Percentiles rank a stretch among this genome's conserved stretches.
Conservation (phyloP, 352 stramenopile genomes). For the Phytopythium cucurbitacearum region DNA sequence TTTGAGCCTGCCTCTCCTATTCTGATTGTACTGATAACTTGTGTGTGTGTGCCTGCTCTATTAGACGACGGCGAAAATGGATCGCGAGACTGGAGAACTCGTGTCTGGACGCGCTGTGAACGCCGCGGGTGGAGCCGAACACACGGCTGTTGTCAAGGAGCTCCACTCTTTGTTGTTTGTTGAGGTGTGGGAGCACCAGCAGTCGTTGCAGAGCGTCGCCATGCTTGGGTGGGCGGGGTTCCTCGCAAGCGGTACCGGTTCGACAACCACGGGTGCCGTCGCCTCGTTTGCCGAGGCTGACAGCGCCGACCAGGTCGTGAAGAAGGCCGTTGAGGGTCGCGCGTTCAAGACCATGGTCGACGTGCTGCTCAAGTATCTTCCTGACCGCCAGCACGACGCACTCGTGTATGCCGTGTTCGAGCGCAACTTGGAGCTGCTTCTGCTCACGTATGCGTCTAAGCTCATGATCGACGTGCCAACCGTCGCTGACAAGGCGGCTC, state of each 20-base stretch:
- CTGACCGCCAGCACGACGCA: slow-evolving; percentile 65
- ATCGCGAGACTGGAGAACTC: slow-evolving; percentile 56
- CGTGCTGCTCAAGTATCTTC: slow-evolving; percentile 71
- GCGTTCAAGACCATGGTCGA: slow-evolving; percentile 70
- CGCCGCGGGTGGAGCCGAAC: slow-evolving; percentile 24
- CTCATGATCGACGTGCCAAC: slow-evolving; percentile 81
- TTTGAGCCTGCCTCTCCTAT: too few species aligned
- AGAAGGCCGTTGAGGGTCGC: slow-evolving; percentile 59
- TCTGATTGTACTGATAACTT: background rate
- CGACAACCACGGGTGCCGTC: slow-evolving; percentile 3
- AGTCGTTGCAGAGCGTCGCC: slow-evolving; percentile 62
- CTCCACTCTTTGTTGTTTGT: slow-evolving; percentile 64
- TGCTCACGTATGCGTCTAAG: slow-evolving; percentile 67
- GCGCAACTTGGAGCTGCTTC: slow-evolving; percentile 60
- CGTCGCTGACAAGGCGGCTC: slow-evolving; percentile 54
- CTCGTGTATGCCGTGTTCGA: slow-evolving; percentile 72
- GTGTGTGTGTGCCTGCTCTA: background rate
- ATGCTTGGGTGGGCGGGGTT: slow-evolving; percentile 76
- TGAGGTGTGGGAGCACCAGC: slow-evolving; percentile 60
- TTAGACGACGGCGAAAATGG: slow-evolving; percentile 54
- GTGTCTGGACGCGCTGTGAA: slow-evolving; percentile 32
- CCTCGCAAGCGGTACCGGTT: slow-evolving; percentile 14
- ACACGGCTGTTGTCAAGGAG: slow-evolving; percentile 46
- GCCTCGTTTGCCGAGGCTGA: slow-evolving; percentile 54
- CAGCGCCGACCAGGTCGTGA: slow-evolving; percentile 42